Conservation (phyloP, 139 green algal genomes). For the Chlamydomonas sp. region DNA sequence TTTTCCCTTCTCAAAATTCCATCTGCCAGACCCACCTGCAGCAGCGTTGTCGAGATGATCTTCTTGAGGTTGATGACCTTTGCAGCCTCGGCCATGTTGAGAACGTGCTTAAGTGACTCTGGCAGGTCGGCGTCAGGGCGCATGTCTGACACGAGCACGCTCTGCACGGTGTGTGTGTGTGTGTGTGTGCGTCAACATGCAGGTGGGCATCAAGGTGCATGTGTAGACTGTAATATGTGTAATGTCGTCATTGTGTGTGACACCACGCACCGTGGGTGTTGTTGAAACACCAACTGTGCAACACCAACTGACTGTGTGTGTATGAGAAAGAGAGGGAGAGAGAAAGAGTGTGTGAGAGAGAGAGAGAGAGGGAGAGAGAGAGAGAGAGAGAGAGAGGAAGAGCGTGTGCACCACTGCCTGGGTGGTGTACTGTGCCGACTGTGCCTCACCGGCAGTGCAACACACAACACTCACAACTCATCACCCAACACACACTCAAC, state of each 20-base stretch:
- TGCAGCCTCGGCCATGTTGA: too few species aligned
- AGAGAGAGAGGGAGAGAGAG: background rate
- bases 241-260: too few species aligned
- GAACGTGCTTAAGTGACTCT: too few species aligned
- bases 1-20: too few species aligned
- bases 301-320: background rate
- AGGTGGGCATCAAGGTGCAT: too few species aligned
- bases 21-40: too few species aligned
- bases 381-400: background rate
- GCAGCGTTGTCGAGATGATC: too few species aligned
- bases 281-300: conserved; percentile 2
- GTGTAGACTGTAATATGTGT: too few species aligned
- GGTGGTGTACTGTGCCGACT: background rate
- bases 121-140: background rate
- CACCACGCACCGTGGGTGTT: too few species aligned
- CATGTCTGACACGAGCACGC: background rate
- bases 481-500: background rate
- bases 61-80: too few species aligned
- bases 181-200: too few species aligned
- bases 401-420: background rate
- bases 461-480: background rate
- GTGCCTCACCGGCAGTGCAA: background rate
- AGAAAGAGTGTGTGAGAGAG: background rate
- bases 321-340: background rate
- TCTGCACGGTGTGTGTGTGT: conserved; percentile 11